Percentiles rank a stretch among this genome's conserved stretches.
These are phyloP conservation scores for Chrysopogon serrulatus DNA, from an alignment of 176 grass and related monocot species.

Conservation along the genomic window DNA sequence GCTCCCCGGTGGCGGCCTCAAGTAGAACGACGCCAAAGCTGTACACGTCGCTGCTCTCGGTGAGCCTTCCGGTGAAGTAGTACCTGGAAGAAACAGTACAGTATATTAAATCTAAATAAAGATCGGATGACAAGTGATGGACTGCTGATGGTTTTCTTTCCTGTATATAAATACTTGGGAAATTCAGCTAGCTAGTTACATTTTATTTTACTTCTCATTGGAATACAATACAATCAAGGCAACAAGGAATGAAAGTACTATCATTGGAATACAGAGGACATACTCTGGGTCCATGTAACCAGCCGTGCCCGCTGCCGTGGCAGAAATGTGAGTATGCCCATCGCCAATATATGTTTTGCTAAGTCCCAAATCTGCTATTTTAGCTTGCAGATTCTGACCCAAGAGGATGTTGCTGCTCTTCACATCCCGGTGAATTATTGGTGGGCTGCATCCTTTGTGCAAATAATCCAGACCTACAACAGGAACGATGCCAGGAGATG, in stretches of 20 bases:
- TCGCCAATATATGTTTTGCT: slow-evolving; percentile 22
- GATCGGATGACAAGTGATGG: no score
- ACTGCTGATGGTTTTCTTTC: no score
- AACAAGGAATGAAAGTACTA: no score
- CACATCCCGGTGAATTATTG: slow-evolving; percentile 48
- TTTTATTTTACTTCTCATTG: no score
- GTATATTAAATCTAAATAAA: no score
- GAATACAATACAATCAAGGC: no score
- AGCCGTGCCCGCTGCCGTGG: slow-evolving; percentile 26
- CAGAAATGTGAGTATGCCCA: slow-evolving; percentile 15
- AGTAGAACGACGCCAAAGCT: slow-evolving; percentile 33
- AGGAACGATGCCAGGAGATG: not conserved
- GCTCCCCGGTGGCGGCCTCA: slow-evolving; percentile 1
- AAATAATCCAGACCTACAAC: slow-evolving; percentile 46
- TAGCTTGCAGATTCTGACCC: slow-evolving; percentile 26
- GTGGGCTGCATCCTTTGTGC: slow-evolving; percentile 26
- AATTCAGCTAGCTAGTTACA: no score
- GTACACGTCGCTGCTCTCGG: slow-evolving; percentile 33
- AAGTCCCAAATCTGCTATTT: slow-evolving; percentile 51
- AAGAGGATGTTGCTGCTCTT: slow-evolving; percentile 56
- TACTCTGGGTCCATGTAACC: slow-evolving; percentile 68
- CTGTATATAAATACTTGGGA: no score
- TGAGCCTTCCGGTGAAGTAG: not conserved
- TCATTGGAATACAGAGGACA: not conserved
- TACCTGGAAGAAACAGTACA: not conserved